These are phyloP conservation scores for Echria macrotheca DNA, from an alignment of 495 filamentous ascomycete species.

Conservation along the genomic window DNA sequence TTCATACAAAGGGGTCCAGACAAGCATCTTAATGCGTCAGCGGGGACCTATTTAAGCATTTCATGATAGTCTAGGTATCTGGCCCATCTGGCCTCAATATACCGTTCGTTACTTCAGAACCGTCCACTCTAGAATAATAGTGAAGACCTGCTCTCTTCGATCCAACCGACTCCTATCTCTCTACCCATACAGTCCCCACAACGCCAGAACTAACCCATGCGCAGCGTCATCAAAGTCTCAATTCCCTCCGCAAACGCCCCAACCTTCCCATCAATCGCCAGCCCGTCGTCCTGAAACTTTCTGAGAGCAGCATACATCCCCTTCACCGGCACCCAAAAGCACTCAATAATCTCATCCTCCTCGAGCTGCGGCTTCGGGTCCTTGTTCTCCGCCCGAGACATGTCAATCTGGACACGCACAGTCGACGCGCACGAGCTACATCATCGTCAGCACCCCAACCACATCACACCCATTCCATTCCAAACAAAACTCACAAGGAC, in stretches of 20 bases:
- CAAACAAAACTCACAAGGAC: constrained; percentile 24
- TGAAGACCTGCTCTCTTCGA: too few relatives aligned
- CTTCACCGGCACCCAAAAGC: constrained; percentile 58
- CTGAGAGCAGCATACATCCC: constrained; percentile 52
- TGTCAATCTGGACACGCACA: constrained; percentile 62
- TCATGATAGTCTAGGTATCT: too few relatives aligned
- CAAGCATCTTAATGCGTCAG: too few relatives aligned
- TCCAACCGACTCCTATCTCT: too few relatives aligned
- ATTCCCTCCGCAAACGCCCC: constrained; percentile 70
- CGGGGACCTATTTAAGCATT: too few relatives aligned
- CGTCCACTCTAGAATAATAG: too few relatives aligned
- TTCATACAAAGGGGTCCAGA: too few relatives aligned
- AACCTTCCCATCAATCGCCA: constrained; percentile 67
- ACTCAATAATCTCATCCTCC: constrained; percentile 73
- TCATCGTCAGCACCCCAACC: constrained; percentile 18
- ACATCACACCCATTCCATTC: neutral
- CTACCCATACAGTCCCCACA: too few relatives aligned
- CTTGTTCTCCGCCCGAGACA: constrained; percentile 49
- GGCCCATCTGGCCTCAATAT: too few relatives aligned
- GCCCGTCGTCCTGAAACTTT: constrained; percentile 55
- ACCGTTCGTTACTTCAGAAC: too few relatives aligned
- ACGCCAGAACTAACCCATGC: too few relatives aligned
- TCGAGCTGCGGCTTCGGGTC: constrained; percentile 62
- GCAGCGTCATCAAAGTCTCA: too few relatives aligned
- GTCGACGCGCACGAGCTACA: constrained; percentile 66